These are phyloP conservation scores for Mycosarcoma maydis DNA, from an alignment of 1,284 basidiomycete species.

Conservation along the genomic window DNA sequence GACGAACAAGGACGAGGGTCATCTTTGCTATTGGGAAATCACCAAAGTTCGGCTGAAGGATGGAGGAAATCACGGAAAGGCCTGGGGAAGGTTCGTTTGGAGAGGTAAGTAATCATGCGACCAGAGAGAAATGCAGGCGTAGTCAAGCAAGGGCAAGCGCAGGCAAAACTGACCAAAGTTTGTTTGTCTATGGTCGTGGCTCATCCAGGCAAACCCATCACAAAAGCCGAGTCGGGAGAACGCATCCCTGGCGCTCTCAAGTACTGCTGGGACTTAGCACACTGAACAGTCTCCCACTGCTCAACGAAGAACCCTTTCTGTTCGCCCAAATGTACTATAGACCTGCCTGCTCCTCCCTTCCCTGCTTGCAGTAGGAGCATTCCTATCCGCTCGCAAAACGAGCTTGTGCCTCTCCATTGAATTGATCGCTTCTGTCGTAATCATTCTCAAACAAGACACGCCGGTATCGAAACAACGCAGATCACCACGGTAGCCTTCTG, in stretches of 20 bases:
- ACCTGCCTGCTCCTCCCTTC: too few species aligned
- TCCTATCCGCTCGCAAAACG: too few species aligned
- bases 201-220: conserved; percentile 51
- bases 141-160: background rate
- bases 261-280: conserved; percentile 42
- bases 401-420: too few species aligned
- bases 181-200: too few species aligned
- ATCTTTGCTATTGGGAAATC: conserved; percentile 51
- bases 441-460: too few species aligned
- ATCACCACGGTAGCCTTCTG: too few species aligned
- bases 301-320: background rate
- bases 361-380: too few species aligned
- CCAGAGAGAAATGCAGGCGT: too few species aligned
- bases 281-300: conserved; percentile 4
- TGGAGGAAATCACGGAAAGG: conserved; percentile 53
- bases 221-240: conserved; percentile 23
- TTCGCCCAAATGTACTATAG: conserved; percentile 20
- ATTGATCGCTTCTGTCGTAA: too few species aligned
- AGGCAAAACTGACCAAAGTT: too few species aligned
- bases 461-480: too few species aligned
- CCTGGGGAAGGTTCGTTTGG: conserved; percentile 53
- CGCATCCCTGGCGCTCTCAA: conserved; percentile 51
- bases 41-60: conserved; percentile 51
- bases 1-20: conserved; percentile 14
- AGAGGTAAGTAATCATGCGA: conserved; percentile 61